Evolutionary conservation across 352 stramenopile species (phyloP).

Genomic region (Phytophthora fragariaefolia): DNA sequence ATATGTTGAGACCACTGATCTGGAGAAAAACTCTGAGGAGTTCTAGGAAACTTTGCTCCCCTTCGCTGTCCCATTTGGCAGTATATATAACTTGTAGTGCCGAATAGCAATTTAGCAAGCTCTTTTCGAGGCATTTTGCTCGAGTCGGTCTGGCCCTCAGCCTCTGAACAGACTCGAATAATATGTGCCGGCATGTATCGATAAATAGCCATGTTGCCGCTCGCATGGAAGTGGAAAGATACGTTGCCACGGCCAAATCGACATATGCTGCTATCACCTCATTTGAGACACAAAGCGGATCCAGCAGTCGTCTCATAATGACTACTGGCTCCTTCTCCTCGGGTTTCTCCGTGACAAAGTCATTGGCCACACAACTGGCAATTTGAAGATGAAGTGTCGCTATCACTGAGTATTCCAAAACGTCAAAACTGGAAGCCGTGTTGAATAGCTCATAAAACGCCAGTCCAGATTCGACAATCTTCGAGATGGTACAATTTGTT

Average conservation of each 20-base stretch:
- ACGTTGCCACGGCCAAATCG: constrained; percentile 5
- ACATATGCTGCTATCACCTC: constrained; percentile 28
- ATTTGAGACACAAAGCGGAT: constrained; percentile 29
- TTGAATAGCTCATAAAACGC: constrained; percentile 27
- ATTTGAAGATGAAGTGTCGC: constrained; percentile 27
- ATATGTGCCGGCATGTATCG: constrained; percentile 3
- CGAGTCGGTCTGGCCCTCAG: constrained; percentile 17
- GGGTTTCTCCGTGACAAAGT: constrained; percentile 5
- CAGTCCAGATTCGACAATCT: constrained; percentile 25
- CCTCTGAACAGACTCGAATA: constrained; percentile 13
- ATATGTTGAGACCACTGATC: constrained; percentile 28
- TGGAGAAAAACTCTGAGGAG: constrained; percentile 27
- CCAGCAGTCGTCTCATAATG: constrained; percentile 12
- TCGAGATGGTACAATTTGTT: not conserved
- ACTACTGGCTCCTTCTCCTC: constrained; percentile 10
- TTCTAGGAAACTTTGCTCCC: constrained; percentile 18
- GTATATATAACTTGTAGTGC: constrained; percentile 12
- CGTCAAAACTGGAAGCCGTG: constrained; percentile 17
- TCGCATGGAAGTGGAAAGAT: constrained; percentile 18
- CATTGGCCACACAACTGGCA: constrained; percentile 15
- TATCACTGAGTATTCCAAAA: constrained; percentile 25
- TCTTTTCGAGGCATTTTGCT: constrained; percentile 24
- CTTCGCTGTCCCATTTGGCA: constrained; percentile 15
- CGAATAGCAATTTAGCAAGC: constrained; percentile 20
- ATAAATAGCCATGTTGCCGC: constrained; percentile 24